Base-by-base conservation (phyloP, 768 basidiomycete genomes). In the Fomitopsis pulvina region DNA sequence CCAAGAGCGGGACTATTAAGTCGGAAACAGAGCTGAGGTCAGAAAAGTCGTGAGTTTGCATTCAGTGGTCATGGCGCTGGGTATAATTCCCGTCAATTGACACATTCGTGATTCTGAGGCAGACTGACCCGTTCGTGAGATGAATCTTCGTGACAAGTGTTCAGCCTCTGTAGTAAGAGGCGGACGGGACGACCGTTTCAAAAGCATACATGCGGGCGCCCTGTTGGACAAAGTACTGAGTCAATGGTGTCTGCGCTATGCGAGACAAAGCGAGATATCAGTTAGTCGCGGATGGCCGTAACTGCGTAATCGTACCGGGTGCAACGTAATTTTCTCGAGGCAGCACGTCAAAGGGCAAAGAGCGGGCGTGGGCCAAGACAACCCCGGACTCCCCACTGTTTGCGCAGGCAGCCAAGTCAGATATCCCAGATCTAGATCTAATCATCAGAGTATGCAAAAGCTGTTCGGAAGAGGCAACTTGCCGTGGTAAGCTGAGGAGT, bases 271-370 rank as follows among this genome's bases (percentile, higher is more conserved):
- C 25, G 37, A 21, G 18, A 20, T 4, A 41, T 41, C 8, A 5
- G 12, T 41, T n/a, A 41, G 34, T 37, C n/a, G n/a, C n/a, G n/a
- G n/a, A n/a, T n/a, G n/a, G n/a, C n/a, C n/a, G n/a, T n/a, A n/a
- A n/a, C n/a, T n/a, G n/a, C n/a, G n/a, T n/a, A n/a, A n/a, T n/a
- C n/a, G 68, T 67, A 93, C 92, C 78, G 52, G 83, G 85, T 45
- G 88, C 90, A 53, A 78, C 72, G 67, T 95, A 96, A 59, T 82
- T 75, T 51, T 75, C 69, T 60, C 84, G 78, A 16, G 83, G 71
- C 27, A 87, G 72, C 48, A 92, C 90, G 45, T 92, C 86, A 66
- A 96, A 94, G 2, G 82, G 63, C 42, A 77, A 71, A 22, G 92
- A 91, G 37, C 76, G 74, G n/a, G 82, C 76, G 56, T 81, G 75